Conservation (phyloP, 2,329 filamentous ascomycete genomes). For the Cladophialophora yegresii region DNA sequence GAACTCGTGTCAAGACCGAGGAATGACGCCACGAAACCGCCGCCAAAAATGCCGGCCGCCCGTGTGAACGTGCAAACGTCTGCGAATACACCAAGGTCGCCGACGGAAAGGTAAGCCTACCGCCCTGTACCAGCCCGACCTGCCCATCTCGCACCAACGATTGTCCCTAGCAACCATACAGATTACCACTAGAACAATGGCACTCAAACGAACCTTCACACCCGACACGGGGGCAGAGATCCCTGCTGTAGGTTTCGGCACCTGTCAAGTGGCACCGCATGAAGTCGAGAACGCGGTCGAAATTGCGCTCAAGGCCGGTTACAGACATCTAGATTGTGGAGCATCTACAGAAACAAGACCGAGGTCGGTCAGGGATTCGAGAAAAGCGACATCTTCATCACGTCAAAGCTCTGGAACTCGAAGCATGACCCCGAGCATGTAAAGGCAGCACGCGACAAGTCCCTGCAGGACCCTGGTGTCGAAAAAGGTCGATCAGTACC, state of each 20-base stretch:
- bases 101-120: neutral
- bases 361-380: constrained; percentile 78
- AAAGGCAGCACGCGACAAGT: constrained; percentile 54
- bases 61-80: neutral
- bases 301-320: constrained; percentile 55
- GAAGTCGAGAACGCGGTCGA: constrained; percentile 44
- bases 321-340: constrained; percentile 58
- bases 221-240: constrained; percentile 45
- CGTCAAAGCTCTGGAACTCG: constrained; percentile 76
- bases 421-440: constrained; percentile 35
- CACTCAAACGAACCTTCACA: constrained; percentile 28
- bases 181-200: constrained; percentile 17
- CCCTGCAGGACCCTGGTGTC: constrained; percentile 62
- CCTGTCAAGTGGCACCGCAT: constrained; percentile 54
- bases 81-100: neutral
- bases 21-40: neutral
- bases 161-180: neutral
- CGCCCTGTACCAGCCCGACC: neutral
- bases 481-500: constrained; percentile 69
- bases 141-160: neutral
- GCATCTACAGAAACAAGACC: constrained; percentile 66
- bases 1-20: neutral
- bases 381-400: constrained; percentile 77
- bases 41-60: neutral
- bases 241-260: constrained; percentile 71